phyloP scores from a whole-genome alignment of 2,329 filamentous ascomycete genomes.

The Aspergillus hortae region DNA sequence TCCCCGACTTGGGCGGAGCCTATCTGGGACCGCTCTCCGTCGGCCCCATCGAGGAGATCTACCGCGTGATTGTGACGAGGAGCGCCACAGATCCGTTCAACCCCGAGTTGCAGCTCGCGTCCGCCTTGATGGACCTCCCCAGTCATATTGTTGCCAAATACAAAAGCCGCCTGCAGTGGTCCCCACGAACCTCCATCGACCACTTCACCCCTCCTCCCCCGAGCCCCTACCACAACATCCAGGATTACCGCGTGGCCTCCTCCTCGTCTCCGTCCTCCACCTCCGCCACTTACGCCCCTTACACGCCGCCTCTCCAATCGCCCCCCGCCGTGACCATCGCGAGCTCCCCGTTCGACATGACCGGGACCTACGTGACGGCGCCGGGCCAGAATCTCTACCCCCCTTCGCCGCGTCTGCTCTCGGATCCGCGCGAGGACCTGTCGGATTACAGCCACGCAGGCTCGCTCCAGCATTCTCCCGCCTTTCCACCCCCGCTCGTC shows the following conservation, averaged over 20 bases:
- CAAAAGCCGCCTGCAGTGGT: conserved; percentile 66
- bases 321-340: conserved; percentile 36
- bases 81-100: conserved; percentile 58
- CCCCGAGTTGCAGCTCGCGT: conserved; percentile 57
- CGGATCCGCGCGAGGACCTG: conserved; percentile 31
- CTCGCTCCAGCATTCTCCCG: conserved; percentile 31
- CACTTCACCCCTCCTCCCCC: conserved; percentile 35
- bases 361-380: conserved; percentile 31
- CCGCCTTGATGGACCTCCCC: conserved; percentile 69
- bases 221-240: conserved; percentile 30
- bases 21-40: conserved; percentile 82
- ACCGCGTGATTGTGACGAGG: conserved; percentile 67
- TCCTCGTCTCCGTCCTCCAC: conserved; percentile 38
- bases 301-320: conserved; percentile 41
- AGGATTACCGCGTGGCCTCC: conserved; percentile 30
- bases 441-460: conserved; percentile 29
- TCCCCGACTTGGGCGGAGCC: conserved; percentile 83
- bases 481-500: conserved; percentile 36
- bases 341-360: conserved; percentile 35
- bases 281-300: conserved; percentile 35
- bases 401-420: conserved; percentile 33
- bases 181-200: conserved; percentile 34
- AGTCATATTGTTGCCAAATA: conserved; percentile 67
- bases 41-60: conserved; percentile 80
- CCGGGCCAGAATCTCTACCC: conserved; percentile 33